Evolutionary conservation across 257 asterid species (phyloP).

Genomic region (Solanum medicagineum): DNA sequence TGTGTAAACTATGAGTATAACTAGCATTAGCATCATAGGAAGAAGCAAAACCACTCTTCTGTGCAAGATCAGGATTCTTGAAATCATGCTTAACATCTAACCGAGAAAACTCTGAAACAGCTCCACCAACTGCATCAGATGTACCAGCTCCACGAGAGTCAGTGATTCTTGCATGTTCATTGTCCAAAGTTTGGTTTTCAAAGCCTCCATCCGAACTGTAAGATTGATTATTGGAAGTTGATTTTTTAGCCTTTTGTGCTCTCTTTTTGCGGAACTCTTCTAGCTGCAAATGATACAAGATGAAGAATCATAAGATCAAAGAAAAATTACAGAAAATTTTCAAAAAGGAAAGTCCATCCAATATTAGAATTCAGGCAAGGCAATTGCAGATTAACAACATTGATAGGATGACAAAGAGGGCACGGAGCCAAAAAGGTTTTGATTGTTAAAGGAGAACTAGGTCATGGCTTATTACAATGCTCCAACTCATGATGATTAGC

Average conservation of each 20-base stretch:
- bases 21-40: constrained; percentile 13
- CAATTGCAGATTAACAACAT: background rate
- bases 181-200: constrained; percentile 36
- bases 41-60: constrained; percentile 18
- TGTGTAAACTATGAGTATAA: constrained; percentile 6
- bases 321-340: background rate
- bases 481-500: background rate
- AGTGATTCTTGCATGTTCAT: constrained; percentile 15
- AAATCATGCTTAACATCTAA: constrained; percentile 14
- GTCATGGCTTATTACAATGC: background rate
- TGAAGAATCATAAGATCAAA: background rate
- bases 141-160: constrained; percentile 43
- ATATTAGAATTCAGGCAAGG: background rate
- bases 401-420: background rate
- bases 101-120: constrained; percentile 17
- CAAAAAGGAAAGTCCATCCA: background rate
- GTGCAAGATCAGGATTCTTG: constrained; percentile 22
- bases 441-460: background rate
- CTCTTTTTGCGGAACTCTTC: constrained; percentile 85
- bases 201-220: constrained; percentile 20
- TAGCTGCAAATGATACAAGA: constrained; percentile 26
- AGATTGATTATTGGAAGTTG: constrained; percentile 25
- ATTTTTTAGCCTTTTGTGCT: constrained; percentile 62
- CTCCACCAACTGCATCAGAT: constrained; percentile 35
- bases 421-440: background rate